Evolutionary conservation across 306 rosid genomes (phyloP), one percentile per base, ranked within the genome.

Genomic region (Inga leiocalycina): DNA sequence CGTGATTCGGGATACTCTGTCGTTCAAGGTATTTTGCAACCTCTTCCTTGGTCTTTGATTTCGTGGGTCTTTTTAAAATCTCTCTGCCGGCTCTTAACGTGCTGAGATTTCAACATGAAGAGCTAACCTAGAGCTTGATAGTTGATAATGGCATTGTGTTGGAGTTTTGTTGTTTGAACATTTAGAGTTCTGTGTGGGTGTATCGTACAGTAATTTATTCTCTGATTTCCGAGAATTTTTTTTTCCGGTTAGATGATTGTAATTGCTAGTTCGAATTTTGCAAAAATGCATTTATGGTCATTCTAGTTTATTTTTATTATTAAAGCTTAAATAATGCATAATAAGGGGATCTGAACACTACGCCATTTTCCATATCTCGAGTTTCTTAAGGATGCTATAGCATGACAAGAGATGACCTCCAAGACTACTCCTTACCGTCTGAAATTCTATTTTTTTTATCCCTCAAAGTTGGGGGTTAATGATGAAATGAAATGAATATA

Each of bases 1-100:
- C 79, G 98, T 96, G 35, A 94, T 96, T 86, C 98, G 99, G 37
- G 97, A 96, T 30, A 94, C 94, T 73, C 79, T 91, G 77, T 94
- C 97, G n/a, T 90, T 96, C 61, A 96, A 94, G 97, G 98, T 93
- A 0, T 6, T 43, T 4, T 51, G 5, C 24, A 12, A 54, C 2
- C 27, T 37, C 19, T 10, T 11, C 6, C 13, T 44, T 34, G 4
- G 14, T 19, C 22, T 20, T 34, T 17, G 2, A 27, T 37, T 52
- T 64, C 49, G 34, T 12, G 56, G 11, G 4, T 44, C 37, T 71
- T 34, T 44, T 51, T 71, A 12, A 44, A 71, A 7, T 43, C n/a
- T 20, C 0, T 44, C 2, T n/a, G 19, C 54, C 16, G 48, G 34
- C 17, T 12, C 16, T 71, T 32, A 11, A 44, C 7, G 13, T 43